Conservation (phyloP, 2,329 filamentous ascomycete species). For the Mycogone perniciosa region DNA sequence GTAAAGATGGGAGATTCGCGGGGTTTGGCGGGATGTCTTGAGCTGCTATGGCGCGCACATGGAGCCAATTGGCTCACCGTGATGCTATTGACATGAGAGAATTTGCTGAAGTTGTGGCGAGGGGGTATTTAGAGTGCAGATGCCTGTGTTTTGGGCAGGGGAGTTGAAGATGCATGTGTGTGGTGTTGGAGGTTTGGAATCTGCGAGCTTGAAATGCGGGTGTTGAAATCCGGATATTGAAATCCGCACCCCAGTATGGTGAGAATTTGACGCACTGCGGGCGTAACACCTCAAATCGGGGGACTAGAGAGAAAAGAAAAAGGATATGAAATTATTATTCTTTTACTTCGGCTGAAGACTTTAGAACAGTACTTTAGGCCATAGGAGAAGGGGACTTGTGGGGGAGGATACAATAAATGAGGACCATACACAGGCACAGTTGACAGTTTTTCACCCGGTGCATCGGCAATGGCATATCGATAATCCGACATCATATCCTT, state of each 20-base stretch:
- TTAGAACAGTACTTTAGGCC: not conserved
- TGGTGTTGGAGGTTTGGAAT: not conserved
- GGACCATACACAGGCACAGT: not conserved
- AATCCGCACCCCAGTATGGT: not conserved
- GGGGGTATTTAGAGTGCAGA: not conserved
- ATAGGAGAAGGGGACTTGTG: not conserved
- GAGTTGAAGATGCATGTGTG: too few species aligned
- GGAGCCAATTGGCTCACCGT: conserved; percentile 26
- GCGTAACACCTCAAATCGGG: too few species aligned
- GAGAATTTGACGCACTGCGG: not conserved
- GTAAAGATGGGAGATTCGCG: not conserved
- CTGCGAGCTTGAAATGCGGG: not conserved
- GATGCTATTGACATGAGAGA: conserved; percentile 18
- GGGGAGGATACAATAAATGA: not conserved
- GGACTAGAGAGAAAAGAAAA: too few species aligned
- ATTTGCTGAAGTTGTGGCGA: not conserved
- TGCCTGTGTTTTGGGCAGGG: not conserved
- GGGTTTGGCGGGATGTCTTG: not conserved
- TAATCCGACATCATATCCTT: conserved; percentile 5
- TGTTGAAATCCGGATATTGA: not conserved
- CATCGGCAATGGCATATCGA: conserved; percentile 6
- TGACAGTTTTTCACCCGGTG: conserved; percentile 1
- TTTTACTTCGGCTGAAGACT: too few species aligned
- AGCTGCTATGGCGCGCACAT: not conserved
- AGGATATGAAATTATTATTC: too few species aligned